A percentile compares a stretch with the other conserved stretches of the same genome.
phyloP scores from a whole-genome alignment of 2,329 filamentous ascomycete genomes.

The Dothideomycetes sp. region DNA sequence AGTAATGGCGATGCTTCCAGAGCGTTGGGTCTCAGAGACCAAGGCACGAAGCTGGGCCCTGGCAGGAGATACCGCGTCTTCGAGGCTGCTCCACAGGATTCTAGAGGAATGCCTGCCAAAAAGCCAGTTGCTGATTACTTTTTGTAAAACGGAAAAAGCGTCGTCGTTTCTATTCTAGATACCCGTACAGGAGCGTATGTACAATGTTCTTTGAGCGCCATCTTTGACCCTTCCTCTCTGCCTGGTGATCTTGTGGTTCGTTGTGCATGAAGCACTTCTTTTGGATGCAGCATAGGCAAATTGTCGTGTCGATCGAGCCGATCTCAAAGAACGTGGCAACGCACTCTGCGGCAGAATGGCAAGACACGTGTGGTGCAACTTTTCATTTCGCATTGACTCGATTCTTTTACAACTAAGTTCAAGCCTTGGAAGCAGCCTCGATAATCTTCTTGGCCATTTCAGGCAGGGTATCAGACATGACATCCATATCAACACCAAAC shows the following conservation, averaged over 20 bases:
- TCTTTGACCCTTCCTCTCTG: no score
- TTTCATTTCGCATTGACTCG: no score
- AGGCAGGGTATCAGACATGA: conserved; percentile 34
- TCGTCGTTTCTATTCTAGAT: neutral
- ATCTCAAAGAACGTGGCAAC: no score
- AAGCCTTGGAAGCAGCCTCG: neutral
- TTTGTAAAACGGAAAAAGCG: conserved; percentile 36
- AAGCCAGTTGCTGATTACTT: conserved; percentile 98
- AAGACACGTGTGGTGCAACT: no score
- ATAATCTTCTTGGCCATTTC: conserved; percentile 36
- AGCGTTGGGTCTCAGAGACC: conserved; percentile 16
- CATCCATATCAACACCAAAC: conserved; percentile 40
- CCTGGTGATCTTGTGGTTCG: no score
- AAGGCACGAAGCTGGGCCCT: conserved; percentile 49
- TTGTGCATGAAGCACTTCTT: no score
- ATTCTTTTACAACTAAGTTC: no score
- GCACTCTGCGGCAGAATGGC: no score
- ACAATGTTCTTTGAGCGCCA: no score
- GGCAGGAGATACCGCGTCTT: conserved; percentile 90
- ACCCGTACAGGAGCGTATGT: neutral
- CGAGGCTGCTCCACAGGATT: conserved; percentile 91
- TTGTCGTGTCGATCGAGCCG: no score
- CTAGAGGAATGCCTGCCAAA: conserved; percentile 95
- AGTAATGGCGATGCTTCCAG: conserved; percentile 59
- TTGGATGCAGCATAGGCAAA: no score